These are phyloP conservation scores for Candida freyschussii DNA, from an alignment of 1,139 yeast genomes.

Conservation along the genomic window DNA sequence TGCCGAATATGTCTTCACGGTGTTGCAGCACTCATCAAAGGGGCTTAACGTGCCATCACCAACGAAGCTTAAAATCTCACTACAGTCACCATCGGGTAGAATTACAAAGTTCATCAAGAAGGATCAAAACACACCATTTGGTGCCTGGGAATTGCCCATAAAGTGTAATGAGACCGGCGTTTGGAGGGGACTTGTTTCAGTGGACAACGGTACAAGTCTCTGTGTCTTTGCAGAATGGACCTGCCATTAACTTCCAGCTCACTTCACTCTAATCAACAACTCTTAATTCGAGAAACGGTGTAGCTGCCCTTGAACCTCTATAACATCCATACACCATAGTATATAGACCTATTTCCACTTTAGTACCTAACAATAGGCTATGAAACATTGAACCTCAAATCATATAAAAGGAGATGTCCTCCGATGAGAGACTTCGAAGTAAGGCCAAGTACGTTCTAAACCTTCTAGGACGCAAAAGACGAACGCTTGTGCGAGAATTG, in stretches of 20 bases:
- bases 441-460: conserved; percentile 12
- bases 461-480: conserved; percentile 29
- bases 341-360: too few relatives aligned
- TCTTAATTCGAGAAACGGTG: neutral
- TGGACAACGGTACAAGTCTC: conserved; percentile 80
- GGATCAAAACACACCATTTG: conserved; percentile 41
- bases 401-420: conserved; percentile 1
- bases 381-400: conserved; percentile 2
- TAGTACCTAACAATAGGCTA: conserved; percentile 7
- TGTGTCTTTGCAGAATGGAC: conserved; percentile 92
- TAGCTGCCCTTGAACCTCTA: too few relatives aligned
- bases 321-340: too few relatives aligned
- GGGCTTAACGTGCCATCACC: conserved; percentile 38
- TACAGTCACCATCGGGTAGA: conserved; percentile 83
- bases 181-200: conserved; percentile 79
- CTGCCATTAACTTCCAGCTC: conserved; percentile 32
- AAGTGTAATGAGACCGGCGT: conserved; percentile 68
- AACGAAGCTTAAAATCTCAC: conserved; percentile 45
- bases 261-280: neutral
- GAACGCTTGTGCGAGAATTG: conserved; percentile 18
- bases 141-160: conserved; percentile 54
- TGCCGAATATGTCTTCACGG: conserved; percentile 58
- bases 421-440: neutral
- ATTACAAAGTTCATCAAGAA: conserved; percentile 54
- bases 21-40: conserved; percentile 59